Conservation (phyloP, 768 basidiomycete genomes). For the Suillus subluteus region DNA sequence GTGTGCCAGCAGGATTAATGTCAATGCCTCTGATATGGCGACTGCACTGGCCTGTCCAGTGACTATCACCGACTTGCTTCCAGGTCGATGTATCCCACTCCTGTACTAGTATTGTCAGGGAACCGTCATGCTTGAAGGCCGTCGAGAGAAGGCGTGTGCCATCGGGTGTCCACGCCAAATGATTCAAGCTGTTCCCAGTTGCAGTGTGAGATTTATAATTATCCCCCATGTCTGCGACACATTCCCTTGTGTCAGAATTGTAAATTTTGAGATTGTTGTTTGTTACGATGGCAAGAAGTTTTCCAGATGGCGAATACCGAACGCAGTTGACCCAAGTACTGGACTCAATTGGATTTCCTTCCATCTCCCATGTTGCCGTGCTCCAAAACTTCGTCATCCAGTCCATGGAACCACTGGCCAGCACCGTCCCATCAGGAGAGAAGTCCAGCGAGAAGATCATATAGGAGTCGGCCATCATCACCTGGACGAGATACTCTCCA, state of each 20-base stretch:
- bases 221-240: neutral
- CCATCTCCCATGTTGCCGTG: neutral
- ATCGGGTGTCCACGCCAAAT: no score
- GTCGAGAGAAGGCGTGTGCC: neutral
- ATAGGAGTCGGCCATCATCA: neutral
- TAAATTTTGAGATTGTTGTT: neutral
- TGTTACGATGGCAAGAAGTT: neutral
- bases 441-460: neutral
- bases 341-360: neutral
- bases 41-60: neutral
- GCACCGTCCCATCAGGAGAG: neutral
- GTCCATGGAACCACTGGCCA: neutral
- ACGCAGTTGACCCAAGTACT: neutral
- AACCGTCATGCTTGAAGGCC: no score
- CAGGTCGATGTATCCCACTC: neutral
- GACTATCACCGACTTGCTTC: neutral
- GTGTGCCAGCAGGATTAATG: neutral
- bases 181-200: no score
- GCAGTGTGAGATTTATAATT: neutral
- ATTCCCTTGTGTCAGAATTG: neutral
- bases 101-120: neutral
- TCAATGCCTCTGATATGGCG: neutral
- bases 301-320: neutral
- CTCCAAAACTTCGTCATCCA: neutral
- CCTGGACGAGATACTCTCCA: neutral